Percentiles rank a stretch among this genome's conserved stretches.
Conservation (phyloP, 2,329 filamentous ascomycete genomes). For the Aspergillus spinulosporus region DNA sequence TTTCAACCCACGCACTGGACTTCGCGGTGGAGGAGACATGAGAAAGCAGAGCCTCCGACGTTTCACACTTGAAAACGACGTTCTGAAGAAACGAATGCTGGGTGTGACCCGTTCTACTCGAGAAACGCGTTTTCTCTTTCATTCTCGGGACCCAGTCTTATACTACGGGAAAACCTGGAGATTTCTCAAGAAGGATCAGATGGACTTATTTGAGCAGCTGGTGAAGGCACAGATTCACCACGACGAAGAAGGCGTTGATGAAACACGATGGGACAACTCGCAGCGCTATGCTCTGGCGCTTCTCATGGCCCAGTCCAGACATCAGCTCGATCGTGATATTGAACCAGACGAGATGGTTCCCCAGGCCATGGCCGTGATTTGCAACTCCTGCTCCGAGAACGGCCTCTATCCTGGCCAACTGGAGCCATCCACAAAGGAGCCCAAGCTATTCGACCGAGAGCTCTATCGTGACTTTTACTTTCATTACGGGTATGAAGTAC, state of each 20-base stretch:
- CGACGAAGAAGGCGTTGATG: conserved; percentile 17
- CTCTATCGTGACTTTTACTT: conserved; percentile 22
- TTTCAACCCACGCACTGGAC: conserved; percentile 1
- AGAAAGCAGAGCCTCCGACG: conserved; percentile 19
- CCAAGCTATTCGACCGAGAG: conserved; percentile 19
- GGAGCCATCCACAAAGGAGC: conserved; percentile 17
- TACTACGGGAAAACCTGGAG: conserved; percentile 20
- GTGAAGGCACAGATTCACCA: conserved; percentile 16
- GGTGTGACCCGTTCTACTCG: conserved; percentile 20
- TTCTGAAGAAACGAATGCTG: conserved; percentile 19
- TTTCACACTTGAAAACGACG: conserved; percentile 20
- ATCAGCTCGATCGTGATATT: conserved; percentile 16
- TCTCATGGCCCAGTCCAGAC: conserved; percentile 14
- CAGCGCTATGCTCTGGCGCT: conserved; percentile 20
- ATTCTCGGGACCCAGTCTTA: conserved; percentile 19
- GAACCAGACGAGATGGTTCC: conserved; percentile 10
- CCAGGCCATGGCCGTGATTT: conserved; percentile 15
- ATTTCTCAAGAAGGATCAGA: conserved; percentile 14
- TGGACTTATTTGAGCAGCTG: conserved; percentile 12
- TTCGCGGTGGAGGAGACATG: conserved; percentile 18
- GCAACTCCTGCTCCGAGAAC: conserved; percentile 22
- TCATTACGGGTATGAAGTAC: conserved; percentile 21
- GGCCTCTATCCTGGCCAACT: conserved; percentile 21
- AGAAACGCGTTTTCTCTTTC: conserved; percentile 22
- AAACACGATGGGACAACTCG: conserved; percentile 20